phyloP scores from a whole-genome alignment of 2,329 filamentous ascomycete species.

The Trichophyton rubrum region DNA sequence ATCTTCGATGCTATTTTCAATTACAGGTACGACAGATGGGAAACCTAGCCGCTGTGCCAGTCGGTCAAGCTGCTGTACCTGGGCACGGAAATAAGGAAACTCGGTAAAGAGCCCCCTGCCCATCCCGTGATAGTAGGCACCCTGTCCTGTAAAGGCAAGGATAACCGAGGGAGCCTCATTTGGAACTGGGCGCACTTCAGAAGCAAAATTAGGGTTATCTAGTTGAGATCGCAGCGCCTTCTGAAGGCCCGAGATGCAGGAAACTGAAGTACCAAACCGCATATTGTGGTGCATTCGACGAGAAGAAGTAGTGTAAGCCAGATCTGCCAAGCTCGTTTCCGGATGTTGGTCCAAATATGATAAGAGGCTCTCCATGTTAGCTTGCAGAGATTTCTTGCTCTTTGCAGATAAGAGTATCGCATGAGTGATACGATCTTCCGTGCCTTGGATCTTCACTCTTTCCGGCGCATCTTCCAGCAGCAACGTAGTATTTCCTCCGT shows the following conservation, averaged over 20 bases:
- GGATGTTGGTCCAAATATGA: constrained; percentile 23
- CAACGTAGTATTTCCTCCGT: constrained; percentile 50
- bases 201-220: neutral
- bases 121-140: constrained; percentile 12
- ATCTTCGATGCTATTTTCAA: neutral
- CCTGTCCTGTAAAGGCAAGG: constrained; percentile 14
- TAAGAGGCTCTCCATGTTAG: constrained; percentile 36
- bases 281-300: constrained; percentile 36
- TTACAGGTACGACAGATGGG: neutral
- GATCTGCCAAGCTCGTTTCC: constrained; percentile 32
- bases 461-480: constrained; percentile 14
- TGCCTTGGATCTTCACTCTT: neutral
- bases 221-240: neutral
- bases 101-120: neutral
- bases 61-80: neutral
- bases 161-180: neutral
- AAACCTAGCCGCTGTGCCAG: neutral
- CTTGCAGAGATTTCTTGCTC: constrained; percentile 28
- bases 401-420: constrained; percentile 47
- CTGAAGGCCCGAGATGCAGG: neutral
- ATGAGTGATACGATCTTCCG: constrained; percentile 24
- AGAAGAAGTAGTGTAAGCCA: constrained; percentile 54
- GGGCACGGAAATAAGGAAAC: neutral
- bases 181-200: neutral
- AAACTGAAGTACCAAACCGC: neutral